Conservation (phyloP, 2,329 filamentous ascomycete species). For the Fusarium sp. region DNA sequence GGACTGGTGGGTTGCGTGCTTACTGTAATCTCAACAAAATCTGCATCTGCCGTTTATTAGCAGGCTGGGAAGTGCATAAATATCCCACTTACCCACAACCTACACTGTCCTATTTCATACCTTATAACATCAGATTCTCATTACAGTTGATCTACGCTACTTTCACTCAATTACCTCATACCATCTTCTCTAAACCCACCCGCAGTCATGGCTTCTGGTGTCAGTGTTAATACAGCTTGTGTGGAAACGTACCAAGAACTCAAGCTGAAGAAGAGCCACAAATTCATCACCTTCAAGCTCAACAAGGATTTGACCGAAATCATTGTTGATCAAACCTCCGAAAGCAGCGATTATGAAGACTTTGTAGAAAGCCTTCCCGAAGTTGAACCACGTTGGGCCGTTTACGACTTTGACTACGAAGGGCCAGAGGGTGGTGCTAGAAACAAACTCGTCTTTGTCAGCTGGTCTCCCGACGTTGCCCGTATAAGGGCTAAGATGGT, state of each 20-base stretch:
- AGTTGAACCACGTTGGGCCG: background rate
- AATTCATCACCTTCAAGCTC: background rate
- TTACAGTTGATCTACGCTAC: too few relatives aligned
- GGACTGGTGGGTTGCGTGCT: too few relatives aligned
- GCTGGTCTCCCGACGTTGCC: background rate
- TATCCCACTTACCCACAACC: too few relatives aligned
- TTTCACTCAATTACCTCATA: too few relatives aligned
- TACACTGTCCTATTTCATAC: fast-evolving
- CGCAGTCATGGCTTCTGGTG: too few relatives aligned
- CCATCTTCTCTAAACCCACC: too few relatives aligned
- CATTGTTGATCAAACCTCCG: background rate
- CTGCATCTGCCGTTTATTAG: fast-evolving
- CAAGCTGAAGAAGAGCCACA: fast-evolving
- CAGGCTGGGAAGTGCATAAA: too few relatives aligned
- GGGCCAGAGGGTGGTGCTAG: fast-evolving
- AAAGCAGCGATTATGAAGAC: background rate
- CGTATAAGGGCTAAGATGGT: fast-evolving
- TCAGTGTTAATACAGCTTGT: fast-evolving
- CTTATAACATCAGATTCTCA: too few relatives aligned
- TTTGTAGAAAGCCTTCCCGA: background rate
- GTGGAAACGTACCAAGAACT: background rate
- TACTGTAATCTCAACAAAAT: too few relatives aligned
- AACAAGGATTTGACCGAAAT: fast-evolving
- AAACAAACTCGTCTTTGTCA: background rate
- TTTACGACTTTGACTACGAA: background rate